These are phyloP conservation scores for Colletotrichum sp. DNA, from an alignment of 2,329 filamentous ascomycete genomes.

Conservation along the genomic window DNA sequence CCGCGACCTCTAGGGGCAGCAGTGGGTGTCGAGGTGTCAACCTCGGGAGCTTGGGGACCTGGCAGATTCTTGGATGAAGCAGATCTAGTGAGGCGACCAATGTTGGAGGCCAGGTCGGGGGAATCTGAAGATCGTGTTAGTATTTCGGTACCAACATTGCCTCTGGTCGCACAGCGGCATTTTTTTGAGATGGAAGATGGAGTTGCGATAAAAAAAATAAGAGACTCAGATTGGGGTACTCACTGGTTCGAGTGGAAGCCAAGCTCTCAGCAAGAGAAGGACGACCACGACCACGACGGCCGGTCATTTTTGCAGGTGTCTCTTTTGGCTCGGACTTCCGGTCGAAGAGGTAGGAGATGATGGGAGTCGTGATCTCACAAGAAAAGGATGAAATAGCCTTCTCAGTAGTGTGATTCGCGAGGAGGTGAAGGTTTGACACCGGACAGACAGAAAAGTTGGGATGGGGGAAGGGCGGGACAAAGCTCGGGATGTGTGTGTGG, in stretches of 20 bases:
- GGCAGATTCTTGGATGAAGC: conserved; percentile 16
- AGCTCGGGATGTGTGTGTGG: conserved; percentile 15
- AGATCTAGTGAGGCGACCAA: conserved; percentile 18
- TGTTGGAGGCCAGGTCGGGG: background rate
- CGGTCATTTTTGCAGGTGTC: background rate
- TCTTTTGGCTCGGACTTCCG: background rate
- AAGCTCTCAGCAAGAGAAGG: conserved; percentile 4
- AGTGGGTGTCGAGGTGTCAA: background rate
- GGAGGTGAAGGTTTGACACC: background rate
- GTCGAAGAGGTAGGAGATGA: background rate
- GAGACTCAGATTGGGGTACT: background rate
- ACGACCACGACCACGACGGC: conserved; percentile 4
- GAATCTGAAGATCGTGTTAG: background rate
- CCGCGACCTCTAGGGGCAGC: conserved; percentile 30
- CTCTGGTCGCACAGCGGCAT: background rate
- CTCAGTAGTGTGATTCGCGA: background rate
- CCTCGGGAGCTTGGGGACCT: background rate
- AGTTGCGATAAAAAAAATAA: background rate
- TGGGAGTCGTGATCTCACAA: background rate
- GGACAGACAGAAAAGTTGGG: conserved; percentile 1
- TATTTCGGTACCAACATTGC: background rate
- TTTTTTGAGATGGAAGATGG: background rate
- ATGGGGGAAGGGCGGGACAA: conserved; percentile 18
- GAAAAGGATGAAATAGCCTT: background rate
- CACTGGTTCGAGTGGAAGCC: conserved; percentile 9